A percentile compares a stretch with the other conserved stretches of the same genome.
Conservation (phyloP, 768 basidiomycete species). For the Kwoniella botswanensis region DNA sequence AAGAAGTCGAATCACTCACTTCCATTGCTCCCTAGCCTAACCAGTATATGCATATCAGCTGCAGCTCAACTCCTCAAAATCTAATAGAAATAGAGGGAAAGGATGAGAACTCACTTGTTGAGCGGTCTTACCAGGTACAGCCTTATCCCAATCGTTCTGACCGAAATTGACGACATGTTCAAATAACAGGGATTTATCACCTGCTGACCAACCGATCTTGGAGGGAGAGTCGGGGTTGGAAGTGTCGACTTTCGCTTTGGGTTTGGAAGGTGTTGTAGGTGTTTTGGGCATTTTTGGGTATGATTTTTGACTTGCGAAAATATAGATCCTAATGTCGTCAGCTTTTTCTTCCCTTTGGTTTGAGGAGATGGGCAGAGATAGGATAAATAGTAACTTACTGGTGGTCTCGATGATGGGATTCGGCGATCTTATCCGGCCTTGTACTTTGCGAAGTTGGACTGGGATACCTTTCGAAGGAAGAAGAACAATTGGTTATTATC, state of each 20-base stretch:
- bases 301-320: not conserved
- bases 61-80: too few species aligned
- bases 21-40: constrained; percentile 38
- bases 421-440: too few species aligned
- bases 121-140: constrained; percentile 33
- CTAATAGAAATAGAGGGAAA: too few species aligned
- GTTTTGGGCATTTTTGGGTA: not conserved
- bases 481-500: not conserved
- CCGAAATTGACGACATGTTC: constrained; percentile 29
- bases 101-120: constrained; percentile 23
- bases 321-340: not conserved
- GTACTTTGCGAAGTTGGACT: too few species aligned
- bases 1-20: constrained; percentile 14
- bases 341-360: not conserved
- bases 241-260: not conserved
- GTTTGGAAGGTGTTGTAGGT: not conserved
- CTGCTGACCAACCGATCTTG: constrained; percentile 14
- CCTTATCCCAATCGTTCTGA: constrained; percentile 31
- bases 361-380: too few species aligned
- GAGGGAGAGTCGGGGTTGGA: not conserved
- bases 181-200: constrained; percentile 29
- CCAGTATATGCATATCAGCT: not conserved
- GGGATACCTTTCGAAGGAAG: not conserved
- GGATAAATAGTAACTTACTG: too few species aligned
- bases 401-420: too few species aligned